Evolutionary conservation across 179 eudicot species (phyloP), one percentile per base, ranked within the genome.

Genomic region (Amaranthus tricolor): DNA sequence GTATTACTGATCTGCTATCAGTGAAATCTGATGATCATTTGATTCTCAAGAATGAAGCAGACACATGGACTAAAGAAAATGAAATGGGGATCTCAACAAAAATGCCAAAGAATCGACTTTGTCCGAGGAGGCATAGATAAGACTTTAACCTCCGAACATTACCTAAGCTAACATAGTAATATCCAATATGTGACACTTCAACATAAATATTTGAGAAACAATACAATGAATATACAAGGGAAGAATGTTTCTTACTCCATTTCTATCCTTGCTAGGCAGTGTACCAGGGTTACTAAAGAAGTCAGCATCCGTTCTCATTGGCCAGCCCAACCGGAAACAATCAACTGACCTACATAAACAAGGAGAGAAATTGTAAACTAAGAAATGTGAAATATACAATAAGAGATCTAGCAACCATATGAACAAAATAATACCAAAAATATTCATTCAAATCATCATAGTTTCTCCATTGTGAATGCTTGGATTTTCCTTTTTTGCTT

Each of bases 281-380:
- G 76, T 81, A 47, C 55, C 51, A 47, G 89, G 86, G 74, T 65
- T 71, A 77, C 86, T 81, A 79, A 94, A 94, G 82, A 92, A 94
- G 87, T 89, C 98, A 59, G 94, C 92, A 79, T 89, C 91, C 62
- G 84, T 89, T 47, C 98, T 92, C 98, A 94, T 94, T 21, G 98
- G 98, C 98, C 98, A 94, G 74, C 97, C 96, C 74, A 94, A 83
- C 19, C 94, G 91, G 77, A 94, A 94, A 76, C 98, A 94, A 79
- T 90, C 94, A 55, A 84, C 96, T 2, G 98, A 94, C 98, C 98
- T 94, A 70, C 16, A 71, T 71, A 48, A 45, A 62, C 5, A 10
- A 1, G 20, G 6, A 61, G 7, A 49, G 19, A 77, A 44, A 57
- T 54, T 60, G 58, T 7, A 63, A 15, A 57, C 13, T 17, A 58